Base-by-base conservation (phyloP, 164 flowering plant species). In the Chimonanthus salicifolius region DNA sequence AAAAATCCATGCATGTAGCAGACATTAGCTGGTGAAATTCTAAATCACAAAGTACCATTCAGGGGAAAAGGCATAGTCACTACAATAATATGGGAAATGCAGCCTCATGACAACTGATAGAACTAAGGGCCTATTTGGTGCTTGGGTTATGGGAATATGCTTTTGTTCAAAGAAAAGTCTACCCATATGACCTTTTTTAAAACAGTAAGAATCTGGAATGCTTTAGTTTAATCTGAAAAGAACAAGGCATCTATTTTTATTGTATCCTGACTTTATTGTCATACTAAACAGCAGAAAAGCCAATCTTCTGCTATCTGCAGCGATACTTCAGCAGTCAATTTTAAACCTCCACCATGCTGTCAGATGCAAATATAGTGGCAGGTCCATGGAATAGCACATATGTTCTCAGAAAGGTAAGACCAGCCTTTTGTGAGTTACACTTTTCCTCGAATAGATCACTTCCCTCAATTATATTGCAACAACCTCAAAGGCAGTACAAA, bases 1-100 rank as follows among this genome's bases (percentile, higher is more conserved):
- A 47, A 44, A 78, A 69, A 51, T 16, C 62, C 47, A 67, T 21
- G 33, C 69, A 48, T 15, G 5, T 54, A 13, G 16, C 60, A 54
- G n/a, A 54, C 43, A 13, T 7, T 62, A 76, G 64, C 76, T 68
- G 76, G 75, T 47, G 58, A 67, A 45, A 60, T 51, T 49, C 18
- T 70, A 66, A 45, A 54, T 54, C 15, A 3, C 10, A 54, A 54
- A 54, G 60, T 16, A 54, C 60, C 15, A 16, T 10, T 16, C n/a
- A 10, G 60, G 15, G 3, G 15, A 54, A 54, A 54, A 13, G 60
- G 60, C 3, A 67, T 16, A 58, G 48, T 60, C 5, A 16, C 6
- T 78, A 21, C 5, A 49, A 45, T 20, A 4, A 21, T 50, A 15
- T 44, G 60, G 71, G 18, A 49, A 16, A 66, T 58, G 58, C 66